These are phyloP conservation scores for Daldinia vernicosa DNA, from an alignment of 495 filamentous ascomycete species.

Conservation along the genomic window DNA sequence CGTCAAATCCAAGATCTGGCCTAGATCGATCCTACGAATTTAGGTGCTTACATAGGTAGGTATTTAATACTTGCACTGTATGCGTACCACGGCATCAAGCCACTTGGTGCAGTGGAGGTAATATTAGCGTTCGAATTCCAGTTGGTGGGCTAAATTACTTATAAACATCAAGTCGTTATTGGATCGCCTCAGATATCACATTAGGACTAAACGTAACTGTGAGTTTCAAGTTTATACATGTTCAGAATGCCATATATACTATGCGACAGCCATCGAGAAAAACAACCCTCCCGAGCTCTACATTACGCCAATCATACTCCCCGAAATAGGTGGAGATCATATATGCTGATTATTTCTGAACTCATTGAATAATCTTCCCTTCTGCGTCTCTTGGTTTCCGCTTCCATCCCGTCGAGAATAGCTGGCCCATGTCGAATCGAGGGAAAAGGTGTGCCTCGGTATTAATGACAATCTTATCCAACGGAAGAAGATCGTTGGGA, in stretches of 20 bases:
- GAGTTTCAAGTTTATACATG: constrained; percentile 22
- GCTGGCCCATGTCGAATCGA: constrained; percentile 77
- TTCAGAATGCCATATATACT: constrained; percentile 24
- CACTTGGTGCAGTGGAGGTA: neutral
- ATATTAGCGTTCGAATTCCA: neutral
- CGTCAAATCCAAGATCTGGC: neutral
- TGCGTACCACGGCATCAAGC: neutral
- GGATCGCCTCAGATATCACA: neutral
- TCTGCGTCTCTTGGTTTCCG: constrained; percentile 67
- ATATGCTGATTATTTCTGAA: constrained; percentile 6
- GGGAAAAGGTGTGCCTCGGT: constrained; percentile 95
- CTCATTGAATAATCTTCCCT: constrained; percentile 45
- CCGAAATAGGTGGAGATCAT: constrained; percentile 6
- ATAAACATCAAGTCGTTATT: neutral
- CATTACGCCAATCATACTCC: constrained; percentile 32
- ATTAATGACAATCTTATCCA: constrained; percentile 89
- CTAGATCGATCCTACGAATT: neutral
- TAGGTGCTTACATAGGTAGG: neutral
- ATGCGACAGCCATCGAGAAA: constrained; percentile 9
- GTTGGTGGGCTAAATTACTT: neutral
- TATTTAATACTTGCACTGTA: neutral
- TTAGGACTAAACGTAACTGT: neutral
- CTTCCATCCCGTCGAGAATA: constrained; percentile 89
- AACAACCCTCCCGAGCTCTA: constrained; percentile 3
- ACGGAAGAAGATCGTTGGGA: constrained; percentile 79